Base-by-base conservation (phyloP, 2,329 filamentous ascomycete species). In the Pseudogymnoascus sp. region DNA sequence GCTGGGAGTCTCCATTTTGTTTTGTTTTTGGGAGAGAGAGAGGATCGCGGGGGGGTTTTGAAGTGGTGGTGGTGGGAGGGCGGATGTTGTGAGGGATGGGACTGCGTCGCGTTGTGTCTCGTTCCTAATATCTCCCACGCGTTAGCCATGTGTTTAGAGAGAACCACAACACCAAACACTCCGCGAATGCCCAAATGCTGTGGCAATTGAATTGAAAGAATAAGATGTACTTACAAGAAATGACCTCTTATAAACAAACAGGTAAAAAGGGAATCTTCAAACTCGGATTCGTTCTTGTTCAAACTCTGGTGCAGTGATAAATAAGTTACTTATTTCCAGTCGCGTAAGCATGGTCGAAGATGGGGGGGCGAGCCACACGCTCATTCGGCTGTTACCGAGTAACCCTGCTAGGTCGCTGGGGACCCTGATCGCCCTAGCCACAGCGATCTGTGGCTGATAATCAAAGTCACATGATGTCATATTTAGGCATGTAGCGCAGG, bases 331-430 rank as follows among this genome's bases (percentile, higher is more conserved):
- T 54, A 54, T 54, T 54, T 54, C 48, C 48, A 54, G 48, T 54
- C 48, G 48, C 48, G 48, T 54, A 54, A 54, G 48, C 5, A 31
- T 31, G n/a, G 7, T 54, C n/a, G 25, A 54, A 54, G 25, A 54
- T 31, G 48, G 48, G 48, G 11, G 41, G 25, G 45, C 10, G n/a
- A 34, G 25, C 48, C 48, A 34, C 48, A 54, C 48, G 48, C 25
- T 54, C 48, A 19, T 54, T 54, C 48, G 48, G 48, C 48, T 54
- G 48, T 54, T 54, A 54, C 48, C 48, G 48, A 54, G 48, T 54
- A 54, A 54, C 48, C 48, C 48, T 54, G 48, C 48, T 54, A 54
- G 48, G 48, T 34, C 25, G 25, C 48, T 6, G 4, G 23, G 48
- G 48, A 54, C 48, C 48, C 25, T 54, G 48, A 54, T 54, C 48